Conservation (phyloP, 2,329 filamentous ascomycete genomes). For the Rhytidhysteron rufulum region DNA sequence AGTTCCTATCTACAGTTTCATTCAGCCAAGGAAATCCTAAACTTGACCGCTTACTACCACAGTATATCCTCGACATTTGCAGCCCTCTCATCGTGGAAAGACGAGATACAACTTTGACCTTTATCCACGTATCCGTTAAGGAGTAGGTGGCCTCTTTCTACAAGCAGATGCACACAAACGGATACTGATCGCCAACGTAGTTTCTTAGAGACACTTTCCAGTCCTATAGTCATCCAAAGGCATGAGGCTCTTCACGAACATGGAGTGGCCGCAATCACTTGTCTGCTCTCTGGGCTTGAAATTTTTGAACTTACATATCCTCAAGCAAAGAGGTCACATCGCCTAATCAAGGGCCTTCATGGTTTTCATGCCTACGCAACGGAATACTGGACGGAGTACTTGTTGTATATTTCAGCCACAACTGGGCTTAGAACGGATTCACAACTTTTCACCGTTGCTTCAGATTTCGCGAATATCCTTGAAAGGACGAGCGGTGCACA, state of each 20-base stretch:
- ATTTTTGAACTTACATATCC: slow-evolving; percentile 6
- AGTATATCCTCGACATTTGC: slow-evolving; percentile 3
- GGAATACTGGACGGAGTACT: slow-evolving; percentile 14
- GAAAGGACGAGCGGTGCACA: no score
- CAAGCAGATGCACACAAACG: not conserved
- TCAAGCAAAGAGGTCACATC: slow-evolving; percentile 4
- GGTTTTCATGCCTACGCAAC: slow-evolving; percentile 13
- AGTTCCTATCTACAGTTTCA: slow-evolving; percentile 14
- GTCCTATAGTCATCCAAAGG: not conserved
- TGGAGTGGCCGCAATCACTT: slow-evolving; percentile 2
- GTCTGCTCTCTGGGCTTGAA: slow-evolving; percentile 6
- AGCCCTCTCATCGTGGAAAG: slow-evolving; percentile 3
- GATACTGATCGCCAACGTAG: not conserved
- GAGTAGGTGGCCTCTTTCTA: slow-evolving; percentile 7
- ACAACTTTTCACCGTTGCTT: no score
- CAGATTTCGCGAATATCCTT: no score
- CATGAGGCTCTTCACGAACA: not conserved
- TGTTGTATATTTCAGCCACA: no score
- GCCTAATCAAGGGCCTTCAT: slow-evolving; percentile 13
- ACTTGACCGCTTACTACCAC: slow-evolving; percentile 4
- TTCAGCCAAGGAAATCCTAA: slow-evolving; percentile 11
- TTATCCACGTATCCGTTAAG: slow-evolving; percentile 14
- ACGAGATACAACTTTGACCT: slow-evolving; percentile 7
- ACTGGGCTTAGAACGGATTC: no score
- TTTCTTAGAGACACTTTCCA: not conserved